Evolutionary conservation across 768 basidiomycete genomes (phyloP).

Genomic region (Lactifluus subvellereus): DNA sequence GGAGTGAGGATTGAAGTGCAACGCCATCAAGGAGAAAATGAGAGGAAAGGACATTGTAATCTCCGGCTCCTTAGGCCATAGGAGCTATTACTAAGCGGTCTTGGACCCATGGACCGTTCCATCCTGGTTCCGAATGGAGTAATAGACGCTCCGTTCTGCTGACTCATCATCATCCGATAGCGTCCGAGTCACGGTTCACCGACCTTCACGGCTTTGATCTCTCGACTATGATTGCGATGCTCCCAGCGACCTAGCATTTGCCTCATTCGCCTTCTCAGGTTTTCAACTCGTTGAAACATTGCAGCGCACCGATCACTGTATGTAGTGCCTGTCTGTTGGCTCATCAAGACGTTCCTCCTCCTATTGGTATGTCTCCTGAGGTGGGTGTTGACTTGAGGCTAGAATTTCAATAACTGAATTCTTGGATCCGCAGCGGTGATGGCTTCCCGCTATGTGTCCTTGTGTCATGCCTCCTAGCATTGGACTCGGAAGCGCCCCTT

Average conservation of each 20-base stretch:
- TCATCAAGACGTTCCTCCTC: background rate
- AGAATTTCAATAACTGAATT: no score
- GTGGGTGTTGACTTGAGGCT: background rate
- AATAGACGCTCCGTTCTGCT: background rate
- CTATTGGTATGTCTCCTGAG: background rate
- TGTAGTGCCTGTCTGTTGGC: background rate
- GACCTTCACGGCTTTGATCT: background rate
- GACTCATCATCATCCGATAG: background rate
- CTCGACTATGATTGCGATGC: background rate
- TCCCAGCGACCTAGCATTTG: background rate
- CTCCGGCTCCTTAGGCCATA: background rate
- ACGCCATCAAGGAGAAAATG: background rate
- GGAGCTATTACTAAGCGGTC: no score
- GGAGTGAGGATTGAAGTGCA: background rate
- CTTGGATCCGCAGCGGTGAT: background rate
- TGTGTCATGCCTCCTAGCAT: background rate
- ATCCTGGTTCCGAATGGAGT: background rate
- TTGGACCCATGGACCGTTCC: background rate
- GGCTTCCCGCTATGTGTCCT: background rate
- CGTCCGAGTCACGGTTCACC: background rate
- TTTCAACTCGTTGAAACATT: background rate
- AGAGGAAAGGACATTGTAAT: background rate
- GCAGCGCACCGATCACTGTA: background rate
- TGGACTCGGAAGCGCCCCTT: background rate
- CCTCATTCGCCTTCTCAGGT: background rate